Evolutionary conservation across 306 rosid species (phyloP).

Genomic region (Casuarina equisetifolia): DNA sequence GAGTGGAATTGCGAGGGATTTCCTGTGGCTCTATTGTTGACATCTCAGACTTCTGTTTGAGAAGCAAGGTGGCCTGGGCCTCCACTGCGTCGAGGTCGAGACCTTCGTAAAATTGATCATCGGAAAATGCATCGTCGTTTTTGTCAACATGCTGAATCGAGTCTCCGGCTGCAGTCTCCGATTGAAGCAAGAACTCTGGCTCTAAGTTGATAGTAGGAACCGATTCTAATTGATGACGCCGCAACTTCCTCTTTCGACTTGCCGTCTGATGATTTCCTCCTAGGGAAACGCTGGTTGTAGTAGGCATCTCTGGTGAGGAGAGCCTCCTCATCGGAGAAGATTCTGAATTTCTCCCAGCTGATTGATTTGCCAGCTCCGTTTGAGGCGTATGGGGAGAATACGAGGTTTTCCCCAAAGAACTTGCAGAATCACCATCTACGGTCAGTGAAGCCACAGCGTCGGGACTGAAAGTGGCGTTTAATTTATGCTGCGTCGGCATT

Average conservation of each 20-base stretch:
- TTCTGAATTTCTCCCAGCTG: conserved; percentile 35
- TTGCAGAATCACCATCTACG: conserved; percentile 43
- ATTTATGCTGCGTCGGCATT: conserved; percentile 29
- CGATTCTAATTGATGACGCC: conserved; percentile 45
- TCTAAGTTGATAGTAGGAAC: conserved; percentile 67
- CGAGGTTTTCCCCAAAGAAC: conserved; percentile 41
- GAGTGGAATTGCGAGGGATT: conserved; percentile 30
- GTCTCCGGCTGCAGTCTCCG: conserved; percentile 40
- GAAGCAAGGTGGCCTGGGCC: conserved; percentile 72
- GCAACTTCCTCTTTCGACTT: conserved; percentile 53
- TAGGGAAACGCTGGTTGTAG: conserved; percentile 29
- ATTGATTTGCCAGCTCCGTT: conserved; percentile 31
- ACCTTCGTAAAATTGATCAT: conserved; percentile 67
- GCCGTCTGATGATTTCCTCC: conserved; percentile 32
- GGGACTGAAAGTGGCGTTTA: conserved; percentile 46
- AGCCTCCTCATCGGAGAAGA: conserved; percentile 31
- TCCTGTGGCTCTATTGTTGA: conserved; percentile 38
- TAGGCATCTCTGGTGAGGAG: conserved; percentile 40
- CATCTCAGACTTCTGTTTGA: conserved; percentile 53
- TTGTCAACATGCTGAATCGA: conserved; percentile 16
- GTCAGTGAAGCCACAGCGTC: conserved; percentile 33
- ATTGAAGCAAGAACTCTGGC: conserved; percentile 46
- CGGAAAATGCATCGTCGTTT: conserved; percentile 39
- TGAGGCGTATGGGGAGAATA: conserved; percentile 38
- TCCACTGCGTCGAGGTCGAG: conserved; percentile 80